Base-by-base conservation (phyloP, 257 asterid species). In the Nicotiana noctiflora region DNA sequence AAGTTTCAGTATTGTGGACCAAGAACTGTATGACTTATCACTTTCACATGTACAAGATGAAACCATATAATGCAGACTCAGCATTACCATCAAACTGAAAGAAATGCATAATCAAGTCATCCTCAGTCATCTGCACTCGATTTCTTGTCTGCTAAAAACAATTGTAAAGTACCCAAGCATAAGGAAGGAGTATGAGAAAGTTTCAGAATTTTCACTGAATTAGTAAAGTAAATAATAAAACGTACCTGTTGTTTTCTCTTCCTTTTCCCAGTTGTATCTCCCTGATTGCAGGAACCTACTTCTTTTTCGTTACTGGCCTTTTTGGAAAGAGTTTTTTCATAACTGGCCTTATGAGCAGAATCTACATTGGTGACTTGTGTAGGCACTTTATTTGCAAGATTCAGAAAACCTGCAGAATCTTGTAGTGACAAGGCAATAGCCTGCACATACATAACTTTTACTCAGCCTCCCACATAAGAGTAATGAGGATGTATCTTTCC, bases 71-170 rank as follows among this genome's bases (percentile, higher is more conserved):
- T 67, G 80, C 46, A 31, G 82, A 81, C 37, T 74, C 68, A 61
- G 61, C 63, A 87, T 88, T 92, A 95, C 99, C 99, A 89, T 95
- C 99, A 21, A 93, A 89, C 86, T 91, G 97, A 86, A 93, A 91
- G 87, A 91, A 95, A 91, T 91, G 91, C 60, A 93, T 74, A 78
- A 95, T 88, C 89, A 93, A 81, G 84, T 95, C 97, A 86, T 95
- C 99, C 81, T 92, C 94, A 23, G 92, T 86, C 97, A 95, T 93
- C 83, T 91, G 96, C 88, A 90, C 97, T 61, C 97, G 88, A 85
- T 88, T 90, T 77, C 85, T 77, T 51, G 88, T 81, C 97, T 91
- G 93, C 84, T 15, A 78, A 70, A 27, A 75, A 62, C 67, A 85
- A 78, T 79, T 46, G 81, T 25, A 74, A 76, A 52, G 19, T 60